Conservation (phyloP, 2,329 filamentous ascomycete species). For the Hypoxylon sp. region DNA sequence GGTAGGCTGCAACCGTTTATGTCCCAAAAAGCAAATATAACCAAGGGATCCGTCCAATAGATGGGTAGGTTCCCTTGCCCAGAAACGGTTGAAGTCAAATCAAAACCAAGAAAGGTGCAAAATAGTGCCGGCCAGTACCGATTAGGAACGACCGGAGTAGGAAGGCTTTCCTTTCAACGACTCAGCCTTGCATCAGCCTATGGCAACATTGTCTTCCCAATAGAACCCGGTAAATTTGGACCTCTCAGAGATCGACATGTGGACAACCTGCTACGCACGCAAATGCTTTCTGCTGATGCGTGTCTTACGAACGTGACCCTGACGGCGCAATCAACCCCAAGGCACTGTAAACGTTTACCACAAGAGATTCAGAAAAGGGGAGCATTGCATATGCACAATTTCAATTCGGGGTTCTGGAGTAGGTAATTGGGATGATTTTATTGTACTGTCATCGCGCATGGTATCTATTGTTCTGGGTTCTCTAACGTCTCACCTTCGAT, state of each 20-base stretch:
- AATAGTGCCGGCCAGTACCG: conserved; percentile 34
- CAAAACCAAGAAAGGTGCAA: conserved; percentile 29
- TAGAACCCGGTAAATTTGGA: conserved; percentile 50
- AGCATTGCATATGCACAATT: conserved; percentile 44
- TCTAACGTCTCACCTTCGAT: conserved; percentile 14
- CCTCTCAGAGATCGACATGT: conserved; percentile 55
- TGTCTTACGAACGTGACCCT: conserved; percentile 47
- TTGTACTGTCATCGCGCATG: conserved; percentile 30
- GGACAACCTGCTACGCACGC: conserved; percentile 48
- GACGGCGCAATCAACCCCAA: conserved; percentile 36
- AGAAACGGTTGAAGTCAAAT: conserved; percentile 28
- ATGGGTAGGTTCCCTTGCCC: conserved; percentile 23
- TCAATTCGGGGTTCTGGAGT: conserved; percentile 34
- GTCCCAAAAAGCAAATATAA: conserved; percentile 30
- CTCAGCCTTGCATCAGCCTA: conserved; percentile 45
- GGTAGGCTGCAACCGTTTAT: conserved; percentile 22
- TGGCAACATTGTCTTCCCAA: conserved; percentile 33
- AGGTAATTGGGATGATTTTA: conserved; percentile 31
- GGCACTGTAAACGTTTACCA: conserved; percentile 20
- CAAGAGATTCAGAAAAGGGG: conserved; percentile 13
- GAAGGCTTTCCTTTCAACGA: conserved; percentile 31
- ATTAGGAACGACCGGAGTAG: conserved; percentile 45
- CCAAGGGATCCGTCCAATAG: conserved; percentile 23
- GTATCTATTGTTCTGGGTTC: conserved; percentile 27
- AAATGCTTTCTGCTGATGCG: conserved; percentile 40